Evolutionary conservation across 31 red algal species (phyloP).

Genomic region (Porphyra umbilicalis): DNA sequence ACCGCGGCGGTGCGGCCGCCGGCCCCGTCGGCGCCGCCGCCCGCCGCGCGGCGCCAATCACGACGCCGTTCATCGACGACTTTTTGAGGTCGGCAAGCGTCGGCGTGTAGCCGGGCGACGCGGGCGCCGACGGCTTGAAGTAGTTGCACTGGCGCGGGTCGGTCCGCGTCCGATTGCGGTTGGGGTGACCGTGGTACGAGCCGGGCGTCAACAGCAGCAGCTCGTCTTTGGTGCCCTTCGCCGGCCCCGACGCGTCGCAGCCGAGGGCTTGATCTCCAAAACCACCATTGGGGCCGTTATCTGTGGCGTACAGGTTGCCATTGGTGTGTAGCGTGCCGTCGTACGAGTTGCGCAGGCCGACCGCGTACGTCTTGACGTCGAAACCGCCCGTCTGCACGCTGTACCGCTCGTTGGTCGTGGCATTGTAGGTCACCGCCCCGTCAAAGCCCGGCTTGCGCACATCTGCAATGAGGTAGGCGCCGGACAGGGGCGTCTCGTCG

Average conservation of each 20-base stretch:
- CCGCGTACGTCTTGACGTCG: constrained; percentile 29
- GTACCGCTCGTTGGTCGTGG: constrained; percentile 4
- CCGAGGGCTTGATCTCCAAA: constrained; percentile 30
- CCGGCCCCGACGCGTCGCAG: constrained; percentile 13
- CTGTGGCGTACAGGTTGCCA: constrained; percentile 46
- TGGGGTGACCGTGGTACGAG: constrained; percentile 39
- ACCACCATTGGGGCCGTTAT: constrained; percentile 56
- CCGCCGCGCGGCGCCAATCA: too few relatives aligned
- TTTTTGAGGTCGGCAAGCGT: constrained; percentile 43
- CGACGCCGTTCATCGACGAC: too few relatives aligned
- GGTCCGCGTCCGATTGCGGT: constrained; percentile 36
- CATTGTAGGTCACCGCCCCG: constrained; percentile 36
- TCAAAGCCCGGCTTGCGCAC: constrained; percentile 14
- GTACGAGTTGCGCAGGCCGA: constrained; percentile 50
- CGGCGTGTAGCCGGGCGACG: constrained; percentile 23
- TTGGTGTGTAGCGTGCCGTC: constrained; percentile 41
- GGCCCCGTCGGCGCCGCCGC: too few relatives aligned
- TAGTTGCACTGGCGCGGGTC: constrained; percentile 41
- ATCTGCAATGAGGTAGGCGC: constrained; percentile 31
- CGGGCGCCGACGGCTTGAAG: constrained; percentile 13
- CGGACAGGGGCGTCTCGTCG: constrained; percentile 32
- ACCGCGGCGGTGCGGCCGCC: too few relatives aligned
- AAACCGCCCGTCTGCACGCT: constrained; percentile 19
- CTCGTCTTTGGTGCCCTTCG: constrained; percentile 33
- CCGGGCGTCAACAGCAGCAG: constrained; percentile 24